These are phyloP conservation scores for Sugiyamaella americana DNA, from an alignment of 805 yeast species.

Conservation along the genomic window DNA sequence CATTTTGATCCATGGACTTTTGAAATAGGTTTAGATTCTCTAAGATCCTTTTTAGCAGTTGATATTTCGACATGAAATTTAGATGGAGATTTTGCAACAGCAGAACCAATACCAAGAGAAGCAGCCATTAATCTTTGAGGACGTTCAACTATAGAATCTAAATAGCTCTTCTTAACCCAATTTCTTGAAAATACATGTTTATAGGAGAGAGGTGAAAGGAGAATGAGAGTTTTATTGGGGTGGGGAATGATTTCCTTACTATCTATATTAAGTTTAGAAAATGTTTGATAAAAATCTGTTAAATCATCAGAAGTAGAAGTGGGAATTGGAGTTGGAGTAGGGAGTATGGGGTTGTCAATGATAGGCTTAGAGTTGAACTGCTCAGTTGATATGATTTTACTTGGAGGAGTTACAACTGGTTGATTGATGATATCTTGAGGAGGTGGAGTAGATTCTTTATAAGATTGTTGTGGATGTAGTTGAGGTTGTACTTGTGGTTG, in stretches of 20 bases:
- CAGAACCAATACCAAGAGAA: conserved; percentile 73
- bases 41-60: background rate
- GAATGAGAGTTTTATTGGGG: conserved; percentile 28
- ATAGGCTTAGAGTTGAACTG: no score
- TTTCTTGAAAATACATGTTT: conserved; percentile 67
- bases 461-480: background rate
- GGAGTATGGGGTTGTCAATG: no score
- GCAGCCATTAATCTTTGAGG: conserved; percentile 75
- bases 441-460: background rate
- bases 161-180: conserved; percentile 52
- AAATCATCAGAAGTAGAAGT: background rate
- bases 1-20: conserved; percentile 70
- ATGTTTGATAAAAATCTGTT: background rate
- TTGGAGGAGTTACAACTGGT: background rate
- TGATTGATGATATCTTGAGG: no score
- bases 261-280: background rate
- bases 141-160: conserved; percentile 68
- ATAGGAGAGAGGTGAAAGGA: conserved; percentile 53
- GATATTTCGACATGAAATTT: conserved; percentile 42
- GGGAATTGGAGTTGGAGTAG: background rate
- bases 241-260: no score
- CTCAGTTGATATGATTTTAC: background rate
- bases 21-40: conserved; percentile 44
- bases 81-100: conserved; percentile 38
- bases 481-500: background rate